Evolutionary conservation across 805 yeast species (phyloP), one percentile per base, ranked within the genome.

Genomic region (Ogataea polymorpha): DNA sequence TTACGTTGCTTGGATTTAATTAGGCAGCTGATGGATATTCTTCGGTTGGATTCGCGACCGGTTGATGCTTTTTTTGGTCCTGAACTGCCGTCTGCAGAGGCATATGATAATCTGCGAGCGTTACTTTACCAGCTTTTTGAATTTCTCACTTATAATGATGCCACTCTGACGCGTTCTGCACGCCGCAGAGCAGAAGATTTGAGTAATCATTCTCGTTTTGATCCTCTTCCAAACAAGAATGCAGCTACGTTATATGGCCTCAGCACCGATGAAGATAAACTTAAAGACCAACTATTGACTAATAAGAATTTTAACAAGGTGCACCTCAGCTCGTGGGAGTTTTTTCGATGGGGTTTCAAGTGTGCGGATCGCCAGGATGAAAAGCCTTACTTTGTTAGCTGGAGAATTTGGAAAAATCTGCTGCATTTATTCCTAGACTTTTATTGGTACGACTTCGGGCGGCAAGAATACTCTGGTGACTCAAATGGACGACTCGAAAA

Each of bases 1-100:
- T 46, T 56, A 11, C 59, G 75, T 26, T 63, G 71, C 0, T 28
- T 62, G 5, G 62, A 59, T 24, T 14, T 70, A 0, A 32, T 71
- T 21, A 41, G 56, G 1, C 41, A 41, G 4, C 26, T 53, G 5
- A 36, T 37, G 35, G 10, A 34, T 12, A 13, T 30, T 35, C 6
- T 45, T 20, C 23, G 41, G 45, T 9, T 18, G 6, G 34, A 38
- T 7, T 21, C 17, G 5, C 21, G n/a, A n/a, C 23, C 25, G 38
- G 43, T 45, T 53, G 32, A 49, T 56, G 41, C 54, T 58, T 44
- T 62, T 62, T 51, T 66, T 58, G 39, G 46, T 12, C 14, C 44
- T 11, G 29, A 20, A 12, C 6, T 56, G n/a, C 54, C 58, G 26
- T 30, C 53, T 11, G 14, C 35, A 5, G 34, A 30, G 2, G 42